Conservation (phyloP, 805 yeast species). For the Nakazawaea siamensis region DNA sequence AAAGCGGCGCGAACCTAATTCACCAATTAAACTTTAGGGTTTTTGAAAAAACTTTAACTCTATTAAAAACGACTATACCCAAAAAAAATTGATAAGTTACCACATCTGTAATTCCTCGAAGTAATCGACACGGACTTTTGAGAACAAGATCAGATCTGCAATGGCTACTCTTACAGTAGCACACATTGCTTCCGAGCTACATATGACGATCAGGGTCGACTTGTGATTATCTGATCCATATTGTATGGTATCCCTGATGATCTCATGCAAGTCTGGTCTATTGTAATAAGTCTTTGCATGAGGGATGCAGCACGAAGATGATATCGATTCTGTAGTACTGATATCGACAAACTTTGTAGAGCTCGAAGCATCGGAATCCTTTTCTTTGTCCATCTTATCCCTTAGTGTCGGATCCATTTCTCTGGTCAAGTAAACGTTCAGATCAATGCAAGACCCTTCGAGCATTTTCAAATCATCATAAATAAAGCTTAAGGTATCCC, state of each 20-base stretch:
- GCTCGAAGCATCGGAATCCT: neutral
- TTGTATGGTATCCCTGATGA: constrained; percentile 18
- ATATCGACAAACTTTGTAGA: neutral
- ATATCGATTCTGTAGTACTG: too few relatives aligned
- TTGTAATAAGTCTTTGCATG: constrained; percentile 7
- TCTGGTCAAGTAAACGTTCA: neutral
- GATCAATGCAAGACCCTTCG: neutral
- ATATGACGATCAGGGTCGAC: constrained; percentile 24
- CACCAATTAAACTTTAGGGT: too few relatives aligned
- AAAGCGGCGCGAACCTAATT: too few relatives aligned
- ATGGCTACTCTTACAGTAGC: constrained; percentile 22
- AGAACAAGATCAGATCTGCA: constrained; percentile 14
- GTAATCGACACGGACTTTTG: constrained; percentile 23
- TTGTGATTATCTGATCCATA: constrained; percentile 11
- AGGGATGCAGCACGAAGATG: too few relatives aligned
- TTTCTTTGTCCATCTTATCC: neutral
- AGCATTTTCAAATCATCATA: neutral
- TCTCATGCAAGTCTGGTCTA: constrained; percentile 16
- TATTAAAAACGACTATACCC: too few relatives aligned
- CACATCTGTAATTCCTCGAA: constrained; percentile 20
- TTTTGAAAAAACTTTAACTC: too few relatives aligned
- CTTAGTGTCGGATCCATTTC: neutral
- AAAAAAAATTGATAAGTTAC: too few relatives aligned
- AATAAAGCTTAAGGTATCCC: constrained; percentile 14
- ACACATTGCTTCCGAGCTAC: constrained; percentile 27